Percentiles rank a stretch among this genome's conserved stretches.
These are phyloP conservation scores for Leptographium wingfieldii DNA, from an alignment of 2,329 filamentous ascomycete genomes.

Conservation along the genomic window DNA sequence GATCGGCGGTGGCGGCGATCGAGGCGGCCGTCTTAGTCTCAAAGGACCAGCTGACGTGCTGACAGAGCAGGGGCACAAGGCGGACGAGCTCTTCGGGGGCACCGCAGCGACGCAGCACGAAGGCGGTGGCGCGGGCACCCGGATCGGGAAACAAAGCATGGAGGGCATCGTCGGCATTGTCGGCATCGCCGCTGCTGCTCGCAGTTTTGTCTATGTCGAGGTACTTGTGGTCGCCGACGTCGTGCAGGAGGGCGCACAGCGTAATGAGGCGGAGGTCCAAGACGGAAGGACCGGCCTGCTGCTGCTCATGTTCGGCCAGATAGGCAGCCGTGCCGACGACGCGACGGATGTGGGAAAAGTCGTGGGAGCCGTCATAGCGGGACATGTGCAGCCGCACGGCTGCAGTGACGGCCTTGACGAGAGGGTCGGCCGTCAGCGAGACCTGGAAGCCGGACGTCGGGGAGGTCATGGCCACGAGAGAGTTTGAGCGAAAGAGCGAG, in stretches of 20 bases:
- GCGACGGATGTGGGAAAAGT: conserved; percentile 72
- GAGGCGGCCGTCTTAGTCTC: conserved; percentile 60
- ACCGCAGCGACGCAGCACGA: conserved; percentile 6
- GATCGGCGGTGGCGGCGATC: conserved; percentile 41
- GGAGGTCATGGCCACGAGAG: not conserved
- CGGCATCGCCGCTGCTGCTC: conserved; percentile 44
- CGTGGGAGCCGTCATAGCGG: conserved; percentile 73
- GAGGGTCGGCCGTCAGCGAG: conserved; percentile 24
- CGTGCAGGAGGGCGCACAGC: conserved; percentile 68
- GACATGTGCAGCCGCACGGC: conserved; percentile 64
- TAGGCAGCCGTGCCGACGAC: conserved; percentile 61
- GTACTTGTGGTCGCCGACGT: conserved; percentile 82
- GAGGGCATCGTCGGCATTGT: not conserved
- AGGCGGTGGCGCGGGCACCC: conserved; percentile 7
- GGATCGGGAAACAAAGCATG: not conserved
- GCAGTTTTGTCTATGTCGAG: conserved; percentile 36
- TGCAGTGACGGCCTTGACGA: conserved; percentile 42
- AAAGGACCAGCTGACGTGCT: conserved; percentile 64
- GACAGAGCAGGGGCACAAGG: conserved; percentile 33
- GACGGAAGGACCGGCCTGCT: conserved; percentile 3
- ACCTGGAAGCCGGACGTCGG: not conserved
- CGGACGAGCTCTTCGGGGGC: conserved; percentile 48
- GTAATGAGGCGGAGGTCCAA: conserved; percentile 45
- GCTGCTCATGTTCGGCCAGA: conserved; percentile 40
- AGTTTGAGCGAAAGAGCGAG: not conserved